Percentiles rank a stretch among this genome's conserved stretches.
Conservation (phyloP, 2,329 filamentous ascomycete species). For the Neofusicoccum umdonicola region DNA sequence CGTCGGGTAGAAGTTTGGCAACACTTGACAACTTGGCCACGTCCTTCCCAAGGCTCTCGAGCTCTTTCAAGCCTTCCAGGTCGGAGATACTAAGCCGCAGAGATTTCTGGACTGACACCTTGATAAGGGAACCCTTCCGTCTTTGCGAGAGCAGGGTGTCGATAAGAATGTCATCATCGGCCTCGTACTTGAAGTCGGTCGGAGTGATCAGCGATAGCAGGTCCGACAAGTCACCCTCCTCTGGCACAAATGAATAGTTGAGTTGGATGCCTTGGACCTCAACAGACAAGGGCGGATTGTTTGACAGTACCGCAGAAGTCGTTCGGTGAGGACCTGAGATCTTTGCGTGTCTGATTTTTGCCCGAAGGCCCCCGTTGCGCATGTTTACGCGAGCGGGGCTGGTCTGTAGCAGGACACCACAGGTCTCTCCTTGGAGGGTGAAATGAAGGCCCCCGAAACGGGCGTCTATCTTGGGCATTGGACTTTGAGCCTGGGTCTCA, state of each 20-base stretch:
- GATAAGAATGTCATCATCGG: conserved; percentile 90
- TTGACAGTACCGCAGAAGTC: conserved; percentile 42
- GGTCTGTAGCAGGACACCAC: conserved; percentile 70
- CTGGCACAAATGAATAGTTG: conserved; percentile 70
- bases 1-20: conserved; percentile 91
- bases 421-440: conserved; percentile 73
- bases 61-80: conserved; percentile 62
- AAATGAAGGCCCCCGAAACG: conserved; percentile 75
- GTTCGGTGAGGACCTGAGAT: conserved; percentile 66
- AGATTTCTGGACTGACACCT: conserved; percentile 54
- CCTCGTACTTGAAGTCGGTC: conserved; percentile 84
- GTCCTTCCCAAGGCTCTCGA: conserved; percentile 74
- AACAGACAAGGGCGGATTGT: conserved; percentile 50
- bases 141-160: conserved; percentile 86
- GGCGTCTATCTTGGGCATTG: conserved; percentile 64
- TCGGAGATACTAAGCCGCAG: conserved; percentile 49
- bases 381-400: conserved; percentile 80
- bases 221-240: conserved; percentile 75
- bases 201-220: conserved; percentile 85
- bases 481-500: conserved; percentile 21
- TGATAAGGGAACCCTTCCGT: conserved; percentile 78
- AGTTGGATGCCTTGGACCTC: conserved; percentile 66
- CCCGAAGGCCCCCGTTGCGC: conserved; percentile 67
- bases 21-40: conserved; percentile 80
- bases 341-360: conserved; percentile 73